Evolutionary conservation across 768 basidiomycete genomes (phyloP).

Genomic region (Lactarius akahatsu): DNA sequence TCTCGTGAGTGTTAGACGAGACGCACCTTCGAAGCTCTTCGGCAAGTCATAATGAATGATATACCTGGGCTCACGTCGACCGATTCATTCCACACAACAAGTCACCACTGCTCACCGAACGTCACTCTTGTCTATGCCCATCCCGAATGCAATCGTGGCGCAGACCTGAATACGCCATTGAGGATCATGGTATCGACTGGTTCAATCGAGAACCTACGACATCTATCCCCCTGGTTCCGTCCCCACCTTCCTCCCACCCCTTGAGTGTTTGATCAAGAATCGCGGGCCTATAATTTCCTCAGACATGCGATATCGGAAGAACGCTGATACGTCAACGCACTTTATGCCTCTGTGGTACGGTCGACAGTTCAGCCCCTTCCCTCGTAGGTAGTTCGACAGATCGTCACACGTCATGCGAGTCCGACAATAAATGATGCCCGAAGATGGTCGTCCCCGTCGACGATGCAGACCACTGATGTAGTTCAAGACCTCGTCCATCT

Average conservation of each 20-base stretch:
- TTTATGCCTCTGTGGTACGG: constrained; percentile 75
- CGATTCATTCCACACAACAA: background rate
- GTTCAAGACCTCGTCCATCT: constrained; percentile 64
- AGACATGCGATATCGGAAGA: constrained; percentile 7
- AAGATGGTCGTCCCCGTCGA: constrained; percentile 57
- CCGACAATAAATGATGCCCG: constrained; percentile 81
- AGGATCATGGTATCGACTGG: too few relatives aligned
- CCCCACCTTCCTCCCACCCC: constrained; percentile 58
- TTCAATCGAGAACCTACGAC: constrained; percentile 47
- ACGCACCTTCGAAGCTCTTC: constrained; percentile 76
- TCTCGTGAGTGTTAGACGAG: background rate
- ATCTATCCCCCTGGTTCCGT: constrained; percentile 55
- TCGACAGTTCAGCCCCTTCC: constrained; percentile 62
- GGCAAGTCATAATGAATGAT: constrained; percentile 82
- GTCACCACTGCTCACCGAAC: constrained; percentile 49
- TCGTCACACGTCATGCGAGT: constrained; percentile 64
- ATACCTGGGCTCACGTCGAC: constrained; percentile 44
- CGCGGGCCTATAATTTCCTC: constrained; percentile 38
- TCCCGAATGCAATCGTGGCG: constrained; percentile 81
- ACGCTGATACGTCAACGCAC: constrained; percentile 37
- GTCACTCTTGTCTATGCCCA: constrained; percentile 83
- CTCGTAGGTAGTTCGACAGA: constrained; percentile 59
- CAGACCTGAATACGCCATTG: constrained; percentile 50
- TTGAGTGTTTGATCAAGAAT: constrained; percentile 53
- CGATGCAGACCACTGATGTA: constrained; percentile 65